Percentiles rank a stretch among this genome's conserved stretches.
phyloP scores from a whole-genome alignment of 345 rosid species.

The Eucalyptus cloeziana region DNA sequence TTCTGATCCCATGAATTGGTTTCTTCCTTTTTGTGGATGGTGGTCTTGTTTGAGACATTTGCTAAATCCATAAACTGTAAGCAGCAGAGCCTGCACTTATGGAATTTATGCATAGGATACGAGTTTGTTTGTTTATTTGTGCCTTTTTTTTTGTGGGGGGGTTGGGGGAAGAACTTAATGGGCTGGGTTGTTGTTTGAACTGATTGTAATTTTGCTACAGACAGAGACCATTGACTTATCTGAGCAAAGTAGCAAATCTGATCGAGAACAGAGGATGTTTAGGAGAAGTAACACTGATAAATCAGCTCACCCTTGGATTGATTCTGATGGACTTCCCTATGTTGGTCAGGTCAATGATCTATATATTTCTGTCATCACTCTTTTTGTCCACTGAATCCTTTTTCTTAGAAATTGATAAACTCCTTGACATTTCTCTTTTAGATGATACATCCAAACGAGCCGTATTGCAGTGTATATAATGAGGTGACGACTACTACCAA shows the following conservation, averaged over 20 bases:
- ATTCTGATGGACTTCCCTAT: conserved; percentile 89
- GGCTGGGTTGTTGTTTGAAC: not conserved
- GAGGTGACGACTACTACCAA: conserved; percentile 24
- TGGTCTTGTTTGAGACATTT: not conserved
- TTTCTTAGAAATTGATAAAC: not conserved
- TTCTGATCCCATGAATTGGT: not conserved
- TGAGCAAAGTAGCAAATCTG: conserved; percentile 39
- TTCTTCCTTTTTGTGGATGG: not conserved
- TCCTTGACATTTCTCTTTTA: conserved; percentile 10
- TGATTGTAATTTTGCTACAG: conserved; percentile 19
- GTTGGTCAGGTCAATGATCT: conserved; percentile 72
- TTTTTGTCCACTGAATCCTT: not conserved
- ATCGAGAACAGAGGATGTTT: conserved; percentile 29
- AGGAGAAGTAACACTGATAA: conserved; percentile 42
- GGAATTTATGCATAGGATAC: not conserved
- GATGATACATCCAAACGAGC: conserved; percentile 57
- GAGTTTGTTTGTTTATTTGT: not conserved
- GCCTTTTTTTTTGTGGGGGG: not conserved
- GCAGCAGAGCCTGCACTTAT: not conserved
- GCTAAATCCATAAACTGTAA: not conserved
- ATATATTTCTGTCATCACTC: not conserved
- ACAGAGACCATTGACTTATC: conserved; percentile 81
- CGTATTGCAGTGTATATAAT: conserved; percentile 62
- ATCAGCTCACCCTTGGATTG: conserved; percentile 41
- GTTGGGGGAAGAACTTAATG: not conserved